Base-by-base conservation (phyloP, 2,329 filamentous ascomycete genomes). In the Sporothrix pallida region DNA sequence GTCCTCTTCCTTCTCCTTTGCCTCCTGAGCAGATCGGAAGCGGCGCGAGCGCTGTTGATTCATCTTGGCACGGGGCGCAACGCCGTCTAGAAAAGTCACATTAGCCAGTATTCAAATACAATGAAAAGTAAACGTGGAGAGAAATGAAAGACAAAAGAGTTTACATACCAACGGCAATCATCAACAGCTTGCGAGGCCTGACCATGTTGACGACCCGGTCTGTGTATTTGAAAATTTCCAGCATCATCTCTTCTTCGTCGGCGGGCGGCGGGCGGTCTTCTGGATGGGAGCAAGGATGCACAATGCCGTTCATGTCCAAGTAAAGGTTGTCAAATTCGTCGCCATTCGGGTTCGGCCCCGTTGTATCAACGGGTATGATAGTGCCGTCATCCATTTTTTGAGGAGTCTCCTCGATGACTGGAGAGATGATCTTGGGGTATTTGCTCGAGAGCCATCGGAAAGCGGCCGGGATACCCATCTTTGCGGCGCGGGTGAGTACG, bases 151-250 rank as follows among this genome's bases (percentile, higher is more conserved):
- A 31, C 10, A 26, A 77, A 84, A 20, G 2, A 23, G n/a, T 12
- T 23, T 77, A 84, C 90, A 79, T 86, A 95, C 92, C 93, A 81
- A 99, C 95, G 79, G 96, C 96, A 80, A 99, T 98, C 93, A 98
- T 96, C 73, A 99, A 88, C 68, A 99, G 85, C 84, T 98, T 98
- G 78, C 96, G 91, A 10, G 96, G 96, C 75, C 96, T 93, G 77
- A 97, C 95, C 95, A 99, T 99, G 82, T 97, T 98, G 77, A 99
- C 93, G 31, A 99, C 95, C 75, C 96, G 92, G 81, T 99, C 95
- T n/a, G 96, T 99, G 83, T 99, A 99, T 80, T 92, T 93, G 86
- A 99, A 99, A 75, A 99, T 91, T 80, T 97, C 97, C 78, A 98
- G 82, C 96, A 99, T 99, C 96, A 99, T 99, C 84, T 98, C 96